Evolutionary conservation across 495 filamentous ascomycete genomes (phyloP), one percentile per base, ranked within the genome.

Genomic region (Cercophora scortea): DNA sequence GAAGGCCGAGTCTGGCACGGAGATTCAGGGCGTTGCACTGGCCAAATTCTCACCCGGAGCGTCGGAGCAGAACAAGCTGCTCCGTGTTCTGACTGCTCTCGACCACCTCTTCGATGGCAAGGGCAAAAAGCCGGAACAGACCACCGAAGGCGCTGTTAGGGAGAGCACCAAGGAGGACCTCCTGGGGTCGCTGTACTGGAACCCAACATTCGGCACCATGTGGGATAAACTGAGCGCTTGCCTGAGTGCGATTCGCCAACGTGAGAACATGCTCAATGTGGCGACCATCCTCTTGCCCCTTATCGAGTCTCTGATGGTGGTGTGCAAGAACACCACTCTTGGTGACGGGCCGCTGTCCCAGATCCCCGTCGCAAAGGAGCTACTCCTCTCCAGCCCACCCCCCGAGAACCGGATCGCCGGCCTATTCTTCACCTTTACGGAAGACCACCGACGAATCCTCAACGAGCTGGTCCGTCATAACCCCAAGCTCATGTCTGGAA

Each of bases 401-500:
- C 83, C 86, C 8, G 91, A 92, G 62, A 78, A 86, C 43, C 83
- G 80, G 49, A 89, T 96, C 75, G 89, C 95, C 54, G 86, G 77
- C 45, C 72, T 99, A 40, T 99, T 99, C 82, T 99, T 97, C 80
- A 90, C 82, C 40, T 99, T 99, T 61, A 99, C 93, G 0, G 92
- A 96, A 64, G 92, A 97, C 53, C 93, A 99, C 69, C 88, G 93
- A 56, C 95, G 95, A 63, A 96, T 99, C 51, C 79, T 99, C 49
- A 99, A 99, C 63, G 94, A 97, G 61, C 85, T 99, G 52, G 94
- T 99, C 54, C 87, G 93, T 36, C 87, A 94, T 56, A 97, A 93
- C 55, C 93, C 93, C 33, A 91, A 95, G 60, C 81, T 99, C 55
- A 99, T 99, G 93, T 96, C 91, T 56, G 93, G 91, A 41, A 94